phyloP scores from a whole-genome alignment of 1,139 yeast genomes.

The Fermentozyma sake region DNA sequence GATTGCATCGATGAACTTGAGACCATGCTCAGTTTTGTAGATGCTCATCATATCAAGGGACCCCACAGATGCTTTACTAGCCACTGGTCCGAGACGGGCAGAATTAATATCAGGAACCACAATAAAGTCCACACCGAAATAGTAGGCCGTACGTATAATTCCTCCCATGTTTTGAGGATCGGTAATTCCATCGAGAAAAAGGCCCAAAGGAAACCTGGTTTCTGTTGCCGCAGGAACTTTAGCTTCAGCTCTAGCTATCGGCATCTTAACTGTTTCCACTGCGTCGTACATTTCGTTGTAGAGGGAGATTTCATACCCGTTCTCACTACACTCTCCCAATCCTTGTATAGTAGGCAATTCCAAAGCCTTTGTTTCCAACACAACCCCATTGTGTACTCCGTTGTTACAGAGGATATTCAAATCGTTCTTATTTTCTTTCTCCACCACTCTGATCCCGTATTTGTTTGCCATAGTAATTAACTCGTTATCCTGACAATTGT shows the following conservation, averaged over 20 bases:
- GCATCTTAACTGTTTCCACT: conserved; percentile 6
- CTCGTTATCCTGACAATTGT: conserved; percentile 34
- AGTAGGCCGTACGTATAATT: conserved; percentile 75
- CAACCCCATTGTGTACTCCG: conserved; percentile 82
- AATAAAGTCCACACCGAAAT: conserved; percentile 79
- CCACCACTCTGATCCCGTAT: conserved; percentile 40
- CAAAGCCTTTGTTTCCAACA: conserved; percentile 62
- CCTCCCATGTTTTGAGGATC: conserved; percentile 94
- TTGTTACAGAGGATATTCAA: conserved; percentile 58
- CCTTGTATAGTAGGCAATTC: conserved; percentile 37
- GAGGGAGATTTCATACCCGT: conserved; percentile 22
- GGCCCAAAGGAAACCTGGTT: conserved; percentile 63
- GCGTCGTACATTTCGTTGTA: conserved; percentile 17
- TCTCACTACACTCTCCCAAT: conserved; percentile 27
- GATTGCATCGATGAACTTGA: conserved; percentile 56
- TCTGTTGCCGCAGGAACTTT: conserved; percentile 5
- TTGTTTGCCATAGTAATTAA: conserved; percentile 43
- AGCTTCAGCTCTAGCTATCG: conserved; percentile 6
- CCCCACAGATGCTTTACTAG: conserved; percentile 83
- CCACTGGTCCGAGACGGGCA: conserved; percentile 72
- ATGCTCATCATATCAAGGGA: conserved; percentile 73
- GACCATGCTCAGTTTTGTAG: conserved; percentile 52
- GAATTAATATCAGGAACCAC: conserved; percentile 67
- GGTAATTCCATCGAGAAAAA: conserved; percentile 75
- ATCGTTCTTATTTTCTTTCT: conserved; percentile 47